phyloP scores from a whole-genome alignment of 306 rosid species.

The Crotalaria pallida region DNA sequence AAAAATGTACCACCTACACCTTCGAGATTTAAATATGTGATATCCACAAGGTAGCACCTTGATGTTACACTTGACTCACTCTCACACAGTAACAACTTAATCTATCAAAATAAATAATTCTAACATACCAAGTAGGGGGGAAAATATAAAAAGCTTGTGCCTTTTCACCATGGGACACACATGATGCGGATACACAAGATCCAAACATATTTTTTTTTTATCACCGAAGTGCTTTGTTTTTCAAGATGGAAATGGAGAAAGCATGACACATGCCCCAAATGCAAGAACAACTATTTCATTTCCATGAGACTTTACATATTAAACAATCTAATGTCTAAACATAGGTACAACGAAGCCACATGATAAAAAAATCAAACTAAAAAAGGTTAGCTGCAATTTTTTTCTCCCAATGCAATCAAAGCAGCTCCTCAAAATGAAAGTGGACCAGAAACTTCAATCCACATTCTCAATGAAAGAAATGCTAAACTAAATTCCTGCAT shows the following conservation, averaged over 20 bases:
- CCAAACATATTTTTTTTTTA: neutral
- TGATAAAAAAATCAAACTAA: slow-evolving; percentile 6
- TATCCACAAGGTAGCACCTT: too few species aligned
- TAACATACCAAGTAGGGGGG: neutral
- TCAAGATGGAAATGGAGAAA: neutral
- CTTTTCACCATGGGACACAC: neutral
- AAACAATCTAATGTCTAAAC: neutral
- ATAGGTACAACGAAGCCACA: neutral
- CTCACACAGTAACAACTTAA: neutral
- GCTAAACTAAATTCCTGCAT: neutral
- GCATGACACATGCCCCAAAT: neutral
- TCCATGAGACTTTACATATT: neutral
- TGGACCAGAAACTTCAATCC: slow-evolving; percentile 7
- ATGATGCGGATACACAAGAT: neutral
- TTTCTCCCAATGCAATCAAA: slow-evolving; percentile 2
- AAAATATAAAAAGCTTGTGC: neutral
- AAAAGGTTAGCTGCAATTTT: neutral
- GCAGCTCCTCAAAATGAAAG: slow-evolving; percentile 3
- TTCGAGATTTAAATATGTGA: too few species aligned
- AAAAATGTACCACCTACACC: too few species aligned
- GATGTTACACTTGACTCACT: too few species aligned
- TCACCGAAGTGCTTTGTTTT: neutral
- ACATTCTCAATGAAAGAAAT: neutral
- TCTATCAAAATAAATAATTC: neutral
- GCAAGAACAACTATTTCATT: neutral